Base-by-base conservation (phyloP, 2,329 filamentous ascomycete genomes). In the Colletotrichum somersetense region DNA sequence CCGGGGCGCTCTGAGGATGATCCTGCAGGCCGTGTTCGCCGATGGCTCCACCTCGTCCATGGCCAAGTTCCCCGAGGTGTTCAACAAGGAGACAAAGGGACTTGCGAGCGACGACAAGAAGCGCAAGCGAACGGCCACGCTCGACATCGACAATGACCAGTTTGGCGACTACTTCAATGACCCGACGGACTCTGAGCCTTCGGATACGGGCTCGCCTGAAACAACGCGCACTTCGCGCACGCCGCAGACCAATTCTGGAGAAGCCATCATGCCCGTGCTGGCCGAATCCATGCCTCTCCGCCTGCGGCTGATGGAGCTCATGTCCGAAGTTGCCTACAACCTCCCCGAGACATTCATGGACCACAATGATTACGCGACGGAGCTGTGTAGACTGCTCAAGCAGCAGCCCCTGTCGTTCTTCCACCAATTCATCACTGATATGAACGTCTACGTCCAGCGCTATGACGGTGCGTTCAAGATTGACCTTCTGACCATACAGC, bases 1-100 rank as follows among this genome's bases (percentile, higher is more conserved):
- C 71, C 83, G 85, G 74, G 77, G 84, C 62, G 82, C 83, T 5
- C 75, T 86, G 65, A 86, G 86, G 69, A 85, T 87, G 44, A 87
- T 94, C 14, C 83, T 93, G 71, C 88, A 89, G 74, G 91, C 92
- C 1, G 84, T 95, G 7, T 88, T 94, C 65, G 90, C 92, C 0
- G 90, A 92, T 75, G 92, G 91, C 2, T 84, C 83, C 38, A 78
- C 83, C n/a, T 80, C 88, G 20, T 84, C 84, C 3, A 79, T 86
- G 52, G 86, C 83, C 1, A 84, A 88, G 10, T 94, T 90, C 76
- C 85, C 84, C 3, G 90, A 93, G 77, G 83, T 95, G 5, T 96
- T 93, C 82, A 84, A 87, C 30, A 88, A 89, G 64, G 93, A 95
- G 80, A 88, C 88, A 2, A 86, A 82, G 71, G 83, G 82, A 76